Evolutionary conservation across 1,284 basidiomycete species (phyloP).

Genomic region (Ceratobasidium sp.): DNA sequence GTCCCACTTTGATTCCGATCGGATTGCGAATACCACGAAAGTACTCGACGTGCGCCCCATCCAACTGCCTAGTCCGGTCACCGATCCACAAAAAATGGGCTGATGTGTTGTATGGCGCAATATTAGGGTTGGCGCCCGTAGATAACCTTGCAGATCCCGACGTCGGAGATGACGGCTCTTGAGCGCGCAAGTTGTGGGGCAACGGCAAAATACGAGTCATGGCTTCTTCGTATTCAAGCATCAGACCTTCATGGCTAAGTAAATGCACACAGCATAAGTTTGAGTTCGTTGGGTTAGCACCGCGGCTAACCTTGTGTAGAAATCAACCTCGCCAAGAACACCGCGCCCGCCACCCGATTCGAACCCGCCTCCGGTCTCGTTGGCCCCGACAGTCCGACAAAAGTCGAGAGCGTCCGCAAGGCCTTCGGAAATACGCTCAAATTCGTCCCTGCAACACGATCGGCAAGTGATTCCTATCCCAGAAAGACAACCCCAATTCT

Average conservation of each 20-base stretch:
- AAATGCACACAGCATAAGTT: background rate
- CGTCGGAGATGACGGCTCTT: conserved; percentile 11
- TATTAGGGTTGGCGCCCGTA: conserved; percentile 16
- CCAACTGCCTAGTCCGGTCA: conserved; percentile 91
- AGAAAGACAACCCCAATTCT: background rate
- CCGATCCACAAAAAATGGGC: conserved; percentile 98
- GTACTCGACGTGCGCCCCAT: conserved; percentile 94
- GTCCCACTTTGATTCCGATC: conserved; percentile 95
- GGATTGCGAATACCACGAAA: conserved; percentile 94
- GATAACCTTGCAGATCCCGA: background rate
- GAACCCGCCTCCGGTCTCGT: conserved; percentile 53
- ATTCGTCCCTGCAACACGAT: conserved; percentile 64
- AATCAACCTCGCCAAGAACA: conserved; percentile 87
- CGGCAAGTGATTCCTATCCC: background rate
- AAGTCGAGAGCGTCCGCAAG: conserved; percentile 93
- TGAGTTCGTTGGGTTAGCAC: too few species aligned
- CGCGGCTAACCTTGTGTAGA: conserved; percentile 80
- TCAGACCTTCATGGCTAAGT: conserved; percentile 85
- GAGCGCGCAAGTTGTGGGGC: conserved; percentile 47
- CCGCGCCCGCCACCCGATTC: conserved; percentile 72
- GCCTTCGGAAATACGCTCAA: conserved; percentile 81
- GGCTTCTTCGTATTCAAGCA: conserved; percentile 92
- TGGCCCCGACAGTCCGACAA: conserved; percentile 82
- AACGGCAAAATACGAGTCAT: conserved; percentile 72
- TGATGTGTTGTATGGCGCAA: conserved; percentile 75